Evolutionary conservation across 192 early-diverging fungal genomes (phyloP), one percentile per base, ranked within the genome.

Genomic region (Umbelopsis vinacea): DNA sequence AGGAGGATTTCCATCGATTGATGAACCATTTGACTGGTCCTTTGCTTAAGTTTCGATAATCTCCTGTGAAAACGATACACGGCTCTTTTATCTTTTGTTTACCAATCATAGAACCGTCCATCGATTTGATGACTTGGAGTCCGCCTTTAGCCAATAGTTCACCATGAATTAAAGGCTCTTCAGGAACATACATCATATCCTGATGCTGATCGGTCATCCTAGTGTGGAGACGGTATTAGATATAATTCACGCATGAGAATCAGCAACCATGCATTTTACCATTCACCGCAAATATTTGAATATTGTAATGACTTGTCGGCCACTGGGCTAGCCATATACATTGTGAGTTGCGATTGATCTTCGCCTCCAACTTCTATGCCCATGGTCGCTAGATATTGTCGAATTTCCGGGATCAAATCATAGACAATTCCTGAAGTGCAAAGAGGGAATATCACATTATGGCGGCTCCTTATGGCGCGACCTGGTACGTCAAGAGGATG

Each of bases 201-300:
- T 94, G 92, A 67, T 88, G 84, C 43, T 80, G 72, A 15, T 82
- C 75, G 52, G 86, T 88, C 85, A 93, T 87, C 87, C 86, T 87
- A 67, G 8, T 47, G 11, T 35, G 29, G 21, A 46, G 19, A 14
- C 9, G 4, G 19, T 53, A 17, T 40, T 38, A 22, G 67, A 6
- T 11, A 10, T 26, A 14, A 57, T 57, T 22, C 26, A 57, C 8
- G 33, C 12, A 63, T 22, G 11, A 26, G 9, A 24, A 29, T 15
- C 37, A 24, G 15, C 24, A 17, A 67, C 37, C 37, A 10, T 60
- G 2, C 24, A 21, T 46, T 66, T 43, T 83, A 91, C 94, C 94
- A 96, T 88, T 96, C 92, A 21, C 92, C 92, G 75, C 88, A 85
- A 68, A 96, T 94, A 75, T 90, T 93, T 22, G 92, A 90, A 77